These are phyloP conservation scores for Stylonectria norvegica DNA, from an alignment of 2,329 filamentous ascomycete genomes.

Conservation along the genomic window DNA sequence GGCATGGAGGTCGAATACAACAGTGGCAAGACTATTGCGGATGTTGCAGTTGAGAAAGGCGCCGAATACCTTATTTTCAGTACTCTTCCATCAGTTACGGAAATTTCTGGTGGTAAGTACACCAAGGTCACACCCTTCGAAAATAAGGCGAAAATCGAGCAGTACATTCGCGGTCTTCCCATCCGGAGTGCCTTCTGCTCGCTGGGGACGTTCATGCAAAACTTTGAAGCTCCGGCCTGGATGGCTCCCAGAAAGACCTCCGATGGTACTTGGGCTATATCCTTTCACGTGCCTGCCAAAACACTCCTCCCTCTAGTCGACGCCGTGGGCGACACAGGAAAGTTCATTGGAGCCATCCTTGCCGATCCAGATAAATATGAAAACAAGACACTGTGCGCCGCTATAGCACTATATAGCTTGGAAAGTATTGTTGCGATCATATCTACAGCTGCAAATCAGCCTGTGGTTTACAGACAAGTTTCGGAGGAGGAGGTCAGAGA, in stretches of 20 bases:
- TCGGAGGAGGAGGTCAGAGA: conserved; percentile 17
- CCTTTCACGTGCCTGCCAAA: conserved; percentile 18
- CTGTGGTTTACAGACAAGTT: conserved; percentile 21
- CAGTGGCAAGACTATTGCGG: conserved; percentile 39
- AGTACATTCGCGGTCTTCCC: conserved; percentile 47
- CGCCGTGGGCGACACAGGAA: conserved; percentile 42
- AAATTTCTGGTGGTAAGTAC: conserved; percentile 36
- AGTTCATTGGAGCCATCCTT: conserved; percentile 40
- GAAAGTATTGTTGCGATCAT: conserved; percentile 39
- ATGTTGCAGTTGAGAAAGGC: conserved; percentile 36
- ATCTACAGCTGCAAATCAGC: conserved; percentile 38
- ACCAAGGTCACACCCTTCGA: conserved; percentile 44
- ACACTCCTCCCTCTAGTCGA: conserved; percentile 43
- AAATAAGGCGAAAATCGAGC: conserved; percentile 48
- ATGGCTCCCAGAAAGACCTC: conserved; percentile 29
- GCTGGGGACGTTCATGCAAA: conserved; percentile 42
- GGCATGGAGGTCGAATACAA: conserved; percentile 33
- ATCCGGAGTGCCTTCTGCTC: conserved; percentile 43
- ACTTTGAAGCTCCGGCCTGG: conserved; percentile 28
- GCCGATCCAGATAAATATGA: conserved; percentile 40
- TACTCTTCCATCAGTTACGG: conserved; percentile 32
- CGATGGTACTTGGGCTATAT: conserved; percentile 29
- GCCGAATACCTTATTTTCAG: conserved; percentile 41
- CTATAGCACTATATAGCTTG: conserved; percentile 35
- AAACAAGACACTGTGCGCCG: conserved; percentile 43